phyloP scores from a whole-genome alignment of 176 grass and related monocot species.

The Melocanna baccifera region DNA sequence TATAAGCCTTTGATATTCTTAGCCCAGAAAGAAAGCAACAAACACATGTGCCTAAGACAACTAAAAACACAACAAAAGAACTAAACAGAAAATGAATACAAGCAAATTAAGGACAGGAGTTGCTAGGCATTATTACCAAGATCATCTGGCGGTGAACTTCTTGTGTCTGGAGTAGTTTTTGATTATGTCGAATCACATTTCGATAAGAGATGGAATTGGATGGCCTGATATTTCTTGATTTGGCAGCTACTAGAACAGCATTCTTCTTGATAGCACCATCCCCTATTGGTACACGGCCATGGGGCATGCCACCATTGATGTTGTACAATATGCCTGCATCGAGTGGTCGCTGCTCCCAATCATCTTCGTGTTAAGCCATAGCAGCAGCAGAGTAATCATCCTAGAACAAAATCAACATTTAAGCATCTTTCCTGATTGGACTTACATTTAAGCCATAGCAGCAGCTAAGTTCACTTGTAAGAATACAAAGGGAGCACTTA shows the following conservation, averaged over 20 bases:
- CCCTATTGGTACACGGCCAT: background rate
- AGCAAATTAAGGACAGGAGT: too few species aligned
- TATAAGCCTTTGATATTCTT: slow-evolving; percentile 33
- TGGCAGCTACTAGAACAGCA: background rate
- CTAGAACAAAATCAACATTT: background rate
- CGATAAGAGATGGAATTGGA: too few species aligned
- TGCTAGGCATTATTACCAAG: too few species aligned
- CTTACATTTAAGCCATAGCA: too few species aligned
- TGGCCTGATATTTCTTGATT: background rate
- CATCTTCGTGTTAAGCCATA: background rate
- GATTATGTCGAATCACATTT: too few species aligned
- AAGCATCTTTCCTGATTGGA: too few species aligned
- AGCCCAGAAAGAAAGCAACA: slow-evolving; percentile 26
- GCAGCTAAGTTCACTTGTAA: too few species aligned
- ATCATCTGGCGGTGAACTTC: too few species aligned
- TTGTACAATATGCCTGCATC: background rate
- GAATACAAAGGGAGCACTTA: too few species aligned
- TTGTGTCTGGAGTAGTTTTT: too few species aligned
- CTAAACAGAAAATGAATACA: too few species aligned
- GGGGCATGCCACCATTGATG: background rate
- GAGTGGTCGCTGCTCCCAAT: background rate
- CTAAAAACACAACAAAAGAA: slow-evolving; percentile 27
- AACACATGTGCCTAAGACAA: slow-evolving; percentile 27
- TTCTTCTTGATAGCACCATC: background rate
- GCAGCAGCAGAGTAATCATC: background rate